Percentiles rank a stretch among this genome's conserved stretches.
These are phyloP conservation scores for Podaxis sp. DNA, from an alignment of 768 basidiomycete species.

Conservation along the genomic window DNA sequence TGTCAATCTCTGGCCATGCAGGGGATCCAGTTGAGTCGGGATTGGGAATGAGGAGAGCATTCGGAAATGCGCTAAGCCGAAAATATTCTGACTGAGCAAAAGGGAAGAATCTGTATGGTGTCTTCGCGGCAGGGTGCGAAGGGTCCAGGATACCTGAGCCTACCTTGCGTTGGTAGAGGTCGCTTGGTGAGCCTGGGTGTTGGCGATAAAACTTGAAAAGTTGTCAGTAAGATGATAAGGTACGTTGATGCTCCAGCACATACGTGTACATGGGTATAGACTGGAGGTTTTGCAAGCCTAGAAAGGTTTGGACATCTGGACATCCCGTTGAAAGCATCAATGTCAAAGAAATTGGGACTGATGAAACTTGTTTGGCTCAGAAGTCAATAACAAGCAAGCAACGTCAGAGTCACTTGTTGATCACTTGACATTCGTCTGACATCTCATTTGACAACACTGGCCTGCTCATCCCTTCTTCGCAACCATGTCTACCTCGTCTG, in stretches of 20 bases:
- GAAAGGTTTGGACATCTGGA: neutral
- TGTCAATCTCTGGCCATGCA: neutral
- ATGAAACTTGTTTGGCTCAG: neutral
- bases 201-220: neutral
- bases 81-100: neutral
- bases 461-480: neutral
- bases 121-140: neutral
- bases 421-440: neutral
- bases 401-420: slow-evolving; percentile 3
- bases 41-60: slow-evolving; percentile 5
- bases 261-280: slow-evolving; percentile 5
- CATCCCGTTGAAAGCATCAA: neutral
- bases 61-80: slow-evolving; percentile 1
- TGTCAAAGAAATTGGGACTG: neutral
- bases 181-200: neutral
- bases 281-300: neutral
- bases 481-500: slow-evolving; percentile 26
- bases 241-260: neutral
- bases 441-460: neutral
- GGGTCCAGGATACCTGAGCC: neutral
- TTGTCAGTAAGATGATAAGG: neutral
- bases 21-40: slow-evolving; percentile 1
- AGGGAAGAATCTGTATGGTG: neutral
- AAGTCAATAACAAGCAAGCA: neutral
- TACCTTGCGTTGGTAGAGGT: neutral